phyloP scores from a whole-genome alignment of 2,329 filamentous ascomycete genomes.

The Blumeria hordei region DNA sequence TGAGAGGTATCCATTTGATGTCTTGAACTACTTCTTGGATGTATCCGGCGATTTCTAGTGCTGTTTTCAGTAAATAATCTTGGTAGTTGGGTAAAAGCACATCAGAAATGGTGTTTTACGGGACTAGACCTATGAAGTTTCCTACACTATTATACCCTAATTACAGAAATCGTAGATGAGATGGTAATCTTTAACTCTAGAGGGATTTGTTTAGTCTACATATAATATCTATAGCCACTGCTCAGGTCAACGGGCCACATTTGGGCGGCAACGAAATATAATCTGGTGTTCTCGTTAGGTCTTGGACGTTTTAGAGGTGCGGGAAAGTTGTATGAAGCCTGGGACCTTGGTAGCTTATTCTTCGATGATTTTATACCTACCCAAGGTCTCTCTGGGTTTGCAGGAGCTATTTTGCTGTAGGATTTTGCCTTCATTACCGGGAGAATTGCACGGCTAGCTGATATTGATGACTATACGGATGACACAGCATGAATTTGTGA shows the following conservation, averaged over 20 bases:
- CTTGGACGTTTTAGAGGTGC: neutral
- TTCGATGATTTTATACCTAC: neutral
- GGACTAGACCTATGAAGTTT: neutral
- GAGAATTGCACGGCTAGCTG: slow-evolving; percentile 1
- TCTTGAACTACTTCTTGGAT: neutral
- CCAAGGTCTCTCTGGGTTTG: neutral
- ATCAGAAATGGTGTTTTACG: neutral
- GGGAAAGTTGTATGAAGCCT: neutral
- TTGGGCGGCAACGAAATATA: neutral
- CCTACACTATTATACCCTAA: neutral
- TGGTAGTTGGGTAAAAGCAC: neutral
- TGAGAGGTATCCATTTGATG: neutral
- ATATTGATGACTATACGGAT: no score
- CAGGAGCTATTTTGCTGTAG: neutral
- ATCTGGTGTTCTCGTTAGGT: neutral
- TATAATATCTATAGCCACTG: neutral
- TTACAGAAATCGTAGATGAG: neutral
- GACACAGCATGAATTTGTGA: no score
- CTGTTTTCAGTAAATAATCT: neutral
- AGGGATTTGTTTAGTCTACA: neutral
- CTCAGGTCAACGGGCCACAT: neutral
- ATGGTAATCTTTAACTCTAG: no score
- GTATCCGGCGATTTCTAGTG: neutral
- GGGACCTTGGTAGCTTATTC: neutral
- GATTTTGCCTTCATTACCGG: neutral